Evolutionary conservation across 129 eudicot genomes (phyloP), one percentile per base, ranked within the genome.

Genomic region (Tagetes erecta): DNA sequence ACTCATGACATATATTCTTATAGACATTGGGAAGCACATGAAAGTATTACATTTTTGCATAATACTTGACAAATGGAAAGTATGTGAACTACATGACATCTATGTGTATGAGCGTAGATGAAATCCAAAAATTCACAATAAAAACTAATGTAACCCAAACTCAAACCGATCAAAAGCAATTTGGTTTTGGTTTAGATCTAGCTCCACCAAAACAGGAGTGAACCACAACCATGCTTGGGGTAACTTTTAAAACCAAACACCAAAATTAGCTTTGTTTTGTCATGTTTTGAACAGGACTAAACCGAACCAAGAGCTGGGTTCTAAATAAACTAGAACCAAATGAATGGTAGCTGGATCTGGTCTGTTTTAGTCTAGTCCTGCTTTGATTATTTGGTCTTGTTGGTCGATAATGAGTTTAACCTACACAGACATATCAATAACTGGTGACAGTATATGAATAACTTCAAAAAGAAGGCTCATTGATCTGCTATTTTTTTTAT

Each of bases 1-100:
- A 37, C 36, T 33, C 7, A 11, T 41, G 46, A 6, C 56, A 59
- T 38, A 58, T 11, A 35, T 62, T 63, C 40, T 62, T 35, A 46
- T 36, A 20, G 31, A 47, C 49, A 20, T 60, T 44, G 49, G 38
- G 60, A 74, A 74, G 44, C 77, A 46, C 37, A 74, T 20, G 13
- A 33, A 34, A 62, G 14, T 62, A 46, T 58, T 58, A 34, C 41
- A 53, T 30, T 53, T 30, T 38, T 38, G 53, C 8, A 65, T 50
- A 65, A 33, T 75, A 51, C 65, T 49, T 46, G 65, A 62, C 30
- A 11, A 3, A 12, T 27, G 76, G 40, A 30, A 70, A 51, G 63
- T 37, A 36, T 52, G 37, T 20, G 3, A 47, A 71, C 20, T 27
- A 55, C 10, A 53, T 9, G 37, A 38, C 49, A 53, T 0, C 49